Base-by-base conservation (phyloP, 2,329 filamentous ascomycete species). In the Nigrospora oryzae region DNA sequence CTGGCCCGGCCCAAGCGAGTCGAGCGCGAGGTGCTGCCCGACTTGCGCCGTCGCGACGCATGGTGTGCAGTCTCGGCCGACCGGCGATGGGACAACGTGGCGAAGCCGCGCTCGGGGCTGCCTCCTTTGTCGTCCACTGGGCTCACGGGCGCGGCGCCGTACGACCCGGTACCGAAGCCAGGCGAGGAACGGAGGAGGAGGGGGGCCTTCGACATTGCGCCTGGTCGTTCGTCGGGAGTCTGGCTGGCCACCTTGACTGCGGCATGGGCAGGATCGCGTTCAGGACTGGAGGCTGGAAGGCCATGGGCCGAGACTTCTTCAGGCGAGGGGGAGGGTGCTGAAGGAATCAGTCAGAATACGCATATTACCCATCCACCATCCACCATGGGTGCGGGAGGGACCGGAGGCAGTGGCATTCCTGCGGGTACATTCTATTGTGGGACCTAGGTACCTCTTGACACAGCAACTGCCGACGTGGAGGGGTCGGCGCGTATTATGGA, bases 131-230 rank as follows among this genome's bases (percentile, higher is more conserved):
- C 60, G n/a, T 55, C 57, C 28, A 63, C 60, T 5, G 61, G 66
- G 34, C 68, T 59, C 36, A 74, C 54, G 5, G 74, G 76, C 17
- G 77, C 68, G 5, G 75, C 76, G 44, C 79, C 78, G 59, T 83
- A 83, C 14, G 77, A 80, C 17, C 75, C 74, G 33, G 75, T 79
- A 46, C 76, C 78, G 58, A 76, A 71, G 32, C 75, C 75, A 37
- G 78, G 77, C 51, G 77, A 77, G 41, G 77, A 77, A 48, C 76
- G 74, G 59, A 79, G 63, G 44, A 83, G 65, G 46, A 82, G 70
- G 47, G 77, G 77, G 49, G 72, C 66, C 58, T 67, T 67, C 42
- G 66, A 69, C 67, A 69, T 69, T 44, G 43, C 42, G 40, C 47
- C 49, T 48, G 43, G 46, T 48, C 41, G 42, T 34, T 52, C 44